phyloP scores from a whole-genome alignment of 2,329 filamentous ascomycete genomes.

The Ophiostoma ips region DNA sequence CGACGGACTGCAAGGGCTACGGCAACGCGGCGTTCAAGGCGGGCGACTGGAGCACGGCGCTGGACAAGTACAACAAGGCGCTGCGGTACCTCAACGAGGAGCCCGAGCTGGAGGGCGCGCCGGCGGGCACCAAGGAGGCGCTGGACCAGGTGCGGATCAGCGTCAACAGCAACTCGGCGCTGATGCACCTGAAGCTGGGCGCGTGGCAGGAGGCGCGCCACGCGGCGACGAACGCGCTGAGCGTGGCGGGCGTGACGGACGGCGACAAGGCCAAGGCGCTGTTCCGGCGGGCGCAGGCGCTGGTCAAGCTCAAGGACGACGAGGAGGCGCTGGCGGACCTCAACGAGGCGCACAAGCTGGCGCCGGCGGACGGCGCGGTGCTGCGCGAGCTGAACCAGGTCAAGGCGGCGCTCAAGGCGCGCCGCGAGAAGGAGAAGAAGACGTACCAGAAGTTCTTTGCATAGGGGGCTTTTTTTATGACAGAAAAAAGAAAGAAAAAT shows the following conservation, averaged over 20 bases:
- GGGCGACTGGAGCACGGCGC: constrained; percentile 52
- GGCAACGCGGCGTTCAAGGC: constrained; percentile 88
- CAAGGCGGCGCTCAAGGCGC: constrained; percentile 60
- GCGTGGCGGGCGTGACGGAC: constrained; percentile 49
- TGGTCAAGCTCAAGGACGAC: constrained; percentile 66
- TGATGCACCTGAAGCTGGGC: constrained; percentile 70
- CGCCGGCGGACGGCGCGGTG: constrained; percentile 62
- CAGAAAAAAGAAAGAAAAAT: too few relatives aligned
- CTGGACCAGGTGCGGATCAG: constrained; percentile 67
- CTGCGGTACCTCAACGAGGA: constrained; percentile 81
- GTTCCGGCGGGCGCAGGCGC: constrained; percentile 69
- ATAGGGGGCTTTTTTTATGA: constrained; percentile 44
- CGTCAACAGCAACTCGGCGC: constrained; percentile 76
- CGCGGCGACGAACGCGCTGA: constrained; percentile 60
- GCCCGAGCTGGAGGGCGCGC: constrained; percentile 58
- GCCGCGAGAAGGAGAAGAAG: constrained; percentile 78
- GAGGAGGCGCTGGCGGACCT: constrained; percentile 66
- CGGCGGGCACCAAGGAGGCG: constrained; percentile 49
- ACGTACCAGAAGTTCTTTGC: constrained; percentile 89
- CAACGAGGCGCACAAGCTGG: constrained; percentile 58
- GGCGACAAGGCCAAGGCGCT: constrained; percentile 79
- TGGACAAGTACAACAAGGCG: constrained; percentile 92
- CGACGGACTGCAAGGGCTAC: constrained; percentile 72
- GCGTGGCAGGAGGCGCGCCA: constrained; percentile 56
- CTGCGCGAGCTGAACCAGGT: constrained; percentile 60